Evolutionary conservation across 768 basidiomycete genomes (phyloP).

Genomic region (Rossbeevera mucosa): DNA sequence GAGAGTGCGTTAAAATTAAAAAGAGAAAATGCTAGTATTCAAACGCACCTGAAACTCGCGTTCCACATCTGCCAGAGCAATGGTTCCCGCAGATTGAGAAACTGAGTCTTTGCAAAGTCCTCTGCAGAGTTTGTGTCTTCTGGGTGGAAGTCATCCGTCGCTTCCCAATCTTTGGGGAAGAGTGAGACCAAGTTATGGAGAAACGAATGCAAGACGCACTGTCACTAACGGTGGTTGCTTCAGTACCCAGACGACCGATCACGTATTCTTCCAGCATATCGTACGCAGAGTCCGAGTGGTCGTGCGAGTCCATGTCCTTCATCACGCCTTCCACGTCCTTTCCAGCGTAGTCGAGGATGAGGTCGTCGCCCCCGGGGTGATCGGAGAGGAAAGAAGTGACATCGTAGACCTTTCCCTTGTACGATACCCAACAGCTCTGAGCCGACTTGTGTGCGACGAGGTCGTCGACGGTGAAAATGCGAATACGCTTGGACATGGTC

Average conservation of each 20-base stretch:
- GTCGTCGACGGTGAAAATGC: conserved; percentile 73
- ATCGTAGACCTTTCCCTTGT: conserved; percentile 83
- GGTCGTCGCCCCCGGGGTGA: conserved; percentile 94
- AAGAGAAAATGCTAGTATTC: not conserved
- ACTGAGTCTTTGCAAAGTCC: conserved; percentile 87
- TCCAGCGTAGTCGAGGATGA: conserved; percentile 79
- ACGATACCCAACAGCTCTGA: conserved; percentile 77
- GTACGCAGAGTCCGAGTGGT: conserved; percentile 88
- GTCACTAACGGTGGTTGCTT: conserved; percentile 71
- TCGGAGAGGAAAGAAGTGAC: conserved; percentile 79
- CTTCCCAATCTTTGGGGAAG: conserved; percentile 69
- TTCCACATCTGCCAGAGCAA: conserved; percentile 84
- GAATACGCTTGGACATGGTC: conserved; percentile 63
- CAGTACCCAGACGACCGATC: conserved; percentile 77
- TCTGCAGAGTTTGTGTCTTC: conserved; percentile 77
- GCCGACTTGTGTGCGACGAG: conserved; percentile 57
- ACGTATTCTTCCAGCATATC: conserved; percentile 86
- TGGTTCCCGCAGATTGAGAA: conserved; percentile 86
- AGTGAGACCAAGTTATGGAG: conserved; percentile 7
- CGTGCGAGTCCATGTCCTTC: conserved; percentile 77
- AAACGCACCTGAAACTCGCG: conserved; percentile 71
- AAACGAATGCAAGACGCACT: conserved; percentile 43
- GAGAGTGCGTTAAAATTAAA: not conserved
- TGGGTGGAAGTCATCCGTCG: conserved; percentile 85
- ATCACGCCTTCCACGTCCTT: conserved; percentile 77